Evolutionary conservation across 768 basidiomycete genomes (phyloP), one percentile per base, ranked within the genome.

Genomic region (Nevesoporus exiguus): DNA sequence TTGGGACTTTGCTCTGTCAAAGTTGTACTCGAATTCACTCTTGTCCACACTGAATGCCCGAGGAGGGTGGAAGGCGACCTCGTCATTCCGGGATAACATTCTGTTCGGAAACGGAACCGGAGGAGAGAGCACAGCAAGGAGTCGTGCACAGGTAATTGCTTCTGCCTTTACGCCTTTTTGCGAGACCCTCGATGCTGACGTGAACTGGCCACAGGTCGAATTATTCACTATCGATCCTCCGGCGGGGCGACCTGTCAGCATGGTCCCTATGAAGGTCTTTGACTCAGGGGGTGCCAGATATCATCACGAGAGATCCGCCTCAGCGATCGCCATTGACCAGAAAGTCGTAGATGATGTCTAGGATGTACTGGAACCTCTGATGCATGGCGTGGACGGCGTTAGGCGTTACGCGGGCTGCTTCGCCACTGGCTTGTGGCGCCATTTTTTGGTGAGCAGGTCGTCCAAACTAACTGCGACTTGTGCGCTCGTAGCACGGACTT

Each of bases 1-100:
- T 15, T 62, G 48, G 47, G 66, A 71, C 51, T 53, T 69, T n/a
- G 30, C 66, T 1, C 41, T 71, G 27, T 64, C 59, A 1, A 70
- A 69, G 22, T 42, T 68, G 2, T 68, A 68, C 34, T 52, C 66
- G 7, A 69, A 68, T 40, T 52, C 36, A 15, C 49, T 47, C 46
- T 66, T 49, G 57, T 71, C 58, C 2, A 44, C 59, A 11, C 42
- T 61, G 24, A 61, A 61, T 22, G 44, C 70, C 2, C 66, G 70
- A 2, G 54, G 47, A 19, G 58, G 58, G 22, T 68, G 67, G 68
- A 61, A 42, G n/a, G 21, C 49, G 9, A 13, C 40, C 8, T 40
- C 52, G 8, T 7, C 51, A 2, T 0, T 8, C 1, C 49, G 27
- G 10, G 49, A 54, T 1, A 61, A 61, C 15, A 14, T 61, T 39